Base-by-base conservation (phyloP, 108 stramenopile species). In the Schizochytrium sp. region DNA sequence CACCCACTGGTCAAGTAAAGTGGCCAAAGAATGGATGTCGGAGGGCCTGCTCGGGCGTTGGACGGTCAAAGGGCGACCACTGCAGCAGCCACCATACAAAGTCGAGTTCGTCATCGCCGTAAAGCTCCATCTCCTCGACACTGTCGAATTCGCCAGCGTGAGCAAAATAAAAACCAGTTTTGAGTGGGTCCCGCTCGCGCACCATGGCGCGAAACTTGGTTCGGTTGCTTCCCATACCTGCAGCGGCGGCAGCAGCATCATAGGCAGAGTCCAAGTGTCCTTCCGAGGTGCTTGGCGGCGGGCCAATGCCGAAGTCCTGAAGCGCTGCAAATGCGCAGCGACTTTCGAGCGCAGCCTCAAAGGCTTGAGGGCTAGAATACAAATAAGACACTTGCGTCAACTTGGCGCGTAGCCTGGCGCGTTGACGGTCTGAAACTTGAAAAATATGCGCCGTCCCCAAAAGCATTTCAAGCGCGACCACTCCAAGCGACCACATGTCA, bases 401-500 rank as follows among this genome's bases (percentile, higher is more conserved):
- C 76, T 53, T 6, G 28, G 51, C 48, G n/a, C 51, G 48, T 19
- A 53, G 48, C 14, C 51, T 10, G 6, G 76, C 76, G 6, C 76
- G 76, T 16, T 12, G 6, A 23, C 76, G 76, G 28, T 47, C 45
- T 4, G 45, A 12, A 4, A 83, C 4, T 3, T 83, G 19, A 34
- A 83, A 83, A 53, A 83, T 53, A 53, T 47, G 48, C 19, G 48
- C 45, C n/a, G 76, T 21, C n/a, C 76, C 76, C n/a, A 83, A 45
- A 8, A 83, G 28, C 45, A 83, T 47, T 34, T 83, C 76, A 12
- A 83, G 51, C 76, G 76, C 76, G 23, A 83, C 51, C 45, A 83
- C 76, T 6, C 76, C 76, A 12, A 83, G 23, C 19, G 76, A 83
- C 76, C 76, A 83, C 45, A 83, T 83, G 76, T 83, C 76, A 23